Conservation (phyloP, 2,329 filamentous ascomycete species). For the Arthrobotrys iridis region DNA sequence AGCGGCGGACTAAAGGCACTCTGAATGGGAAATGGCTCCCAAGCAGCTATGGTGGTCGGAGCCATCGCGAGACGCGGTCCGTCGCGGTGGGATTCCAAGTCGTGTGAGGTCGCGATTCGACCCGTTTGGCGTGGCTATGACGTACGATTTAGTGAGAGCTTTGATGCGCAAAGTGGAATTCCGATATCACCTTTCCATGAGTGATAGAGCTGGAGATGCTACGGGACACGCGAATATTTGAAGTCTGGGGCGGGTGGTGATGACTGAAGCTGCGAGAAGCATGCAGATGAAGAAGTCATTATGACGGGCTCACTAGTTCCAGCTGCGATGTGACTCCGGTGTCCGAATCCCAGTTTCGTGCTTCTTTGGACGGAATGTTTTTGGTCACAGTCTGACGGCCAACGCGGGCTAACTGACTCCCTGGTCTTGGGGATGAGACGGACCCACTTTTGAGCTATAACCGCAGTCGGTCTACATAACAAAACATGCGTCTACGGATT, state of each 20-base stretch:
- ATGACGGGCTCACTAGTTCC: constrained; percentile 9
- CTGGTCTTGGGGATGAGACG: neutral
- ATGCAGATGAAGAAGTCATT: constrained; percentile 3
- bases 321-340: neutral
- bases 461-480: neutral
- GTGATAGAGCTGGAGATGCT: constrained; percentile 16
- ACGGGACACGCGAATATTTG: neutral
- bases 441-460: constrained; percentile 33
- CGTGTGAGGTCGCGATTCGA: constrained; percentile 37
- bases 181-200: constrained; percentile 30
- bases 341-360: constrained; percentile 17
- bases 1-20: constrained; percentile 66
- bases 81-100: constrained; percentile 22
- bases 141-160: constrained; percentile 24
- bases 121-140: constrained; percentile 23
- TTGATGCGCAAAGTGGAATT: constrained; percentile 15
- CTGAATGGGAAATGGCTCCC: constrained; percentile 55
- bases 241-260: neutral
- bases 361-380: neutral
- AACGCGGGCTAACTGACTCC: constrained; percentile 14
- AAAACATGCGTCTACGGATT: neutral
- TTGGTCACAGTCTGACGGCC: constrained; percentile 30
- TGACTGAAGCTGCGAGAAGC: neutral
- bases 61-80: constrained; percentile 29
- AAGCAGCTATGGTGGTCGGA: constrained; percentile 49